Percentiles rank a stretch among this genome's conserved stretches.
Conservation (phyloP, 2,329 filamentous ascomycete species). For the Diaporthe velutina region DNA sequence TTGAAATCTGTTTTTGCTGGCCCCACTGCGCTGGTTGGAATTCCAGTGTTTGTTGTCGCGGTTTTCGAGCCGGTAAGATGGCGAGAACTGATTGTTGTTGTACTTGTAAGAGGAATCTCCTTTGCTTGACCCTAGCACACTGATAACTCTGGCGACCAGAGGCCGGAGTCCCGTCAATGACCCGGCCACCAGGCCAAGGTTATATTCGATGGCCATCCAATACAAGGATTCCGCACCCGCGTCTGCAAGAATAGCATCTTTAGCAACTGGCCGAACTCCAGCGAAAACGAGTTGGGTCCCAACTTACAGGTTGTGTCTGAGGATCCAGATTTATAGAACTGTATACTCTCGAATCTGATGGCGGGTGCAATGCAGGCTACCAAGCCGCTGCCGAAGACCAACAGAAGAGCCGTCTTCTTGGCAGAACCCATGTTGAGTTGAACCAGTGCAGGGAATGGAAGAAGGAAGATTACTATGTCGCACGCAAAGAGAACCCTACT, state of each 20-base stretch:
- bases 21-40: neutral
- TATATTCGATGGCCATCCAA: constrained; percentile 40
- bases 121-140: neutral
- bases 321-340: constrained; percentile 35
- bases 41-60: neutral
- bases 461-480: constrained; percentile 37
- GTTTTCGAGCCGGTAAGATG: constrained; percentile 18
- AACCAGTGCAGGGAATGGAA: constrained; percentile 32
- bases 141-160: constrained; percentile 25
- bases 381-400: constrained; percentile 34
- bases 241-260: neutral
- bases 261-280: neutral
- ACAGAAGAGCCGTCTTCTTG: constrained; percentile 28
- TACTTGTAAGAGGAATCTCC: neutral
- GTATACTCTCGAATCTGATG: constrained; percentile 33
- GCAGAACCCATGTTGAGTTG: constrained; percentile 31
- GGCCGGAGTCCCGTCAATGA: constrained; percentile 36
- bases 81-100: neutral
- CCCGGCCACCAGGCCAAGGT: constrained; percentile 37
- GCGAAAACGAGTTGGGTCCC: neutral
- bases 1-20: neutral
- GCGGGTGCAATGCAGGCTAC: constrained; percentile 39
- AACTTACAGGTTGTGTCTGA: constrained; percentile 37
- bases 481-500: constrained; percentile 32
- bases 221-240: constrained; percentile 37